Evolutionary conservation across 352 stramenopile species (phyloP), one percentile per base, ranked within the genome.

Genomic region (Phytophthora tubulina): DNA sequence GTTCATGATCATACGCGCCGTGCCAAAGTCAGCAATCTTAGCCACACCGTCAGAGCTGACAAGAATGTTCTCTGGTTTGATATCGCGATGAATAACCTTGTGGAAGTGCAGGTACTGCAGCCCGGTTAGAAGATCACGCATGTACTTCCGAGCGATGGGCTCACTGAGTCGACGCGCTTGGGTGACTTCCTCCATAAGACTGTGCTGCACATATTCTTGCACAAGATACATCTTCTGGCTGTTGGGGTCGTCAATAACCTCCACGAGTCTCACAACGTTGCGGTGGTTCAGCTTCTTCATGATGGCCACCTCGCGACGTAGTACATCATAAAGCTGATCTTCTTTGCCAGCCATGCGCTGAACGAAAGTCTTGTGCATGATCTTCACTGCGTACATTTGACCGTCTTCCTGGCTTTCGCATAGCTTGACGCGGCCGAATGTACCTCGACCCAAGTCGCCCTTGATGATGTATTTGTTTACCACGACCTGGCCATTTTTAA

Each of bases 381-480:
- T 96, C 76, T 96, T 96, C 57, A 96, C 88, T 2, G 89, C 89
- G 56, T 96, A 96, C 73, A 96, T 67, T 46, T 92, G 88, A 8
- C 75, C 75, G 55, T 96, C 88, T 21, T 95, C 82, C 51, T 95
- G 85, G 50, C 80, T 93, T 64, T 92, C 78, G 56, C 89, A 95
- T 1, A 95, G 73, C 63, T 95, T 95, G 15, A 96, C 89, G 0
- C 86, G 85, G 0, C 93, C 95, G 68, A 97, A 98, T 31, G 89
- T 97, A 9, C 95, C 95, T 69, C 93, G 94, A 46, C 95, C 95
- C 31, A 98, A 70, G 44, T 96, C 85, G 9, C 94, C 86, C 58
- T 98, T 92, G 63, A 98, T 93, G 11, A 98, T 86, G 72, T 98
- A 98, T 70, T 98, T 98, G 78, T 98, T 98, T 14, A 98, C 89